Percentiles rank a stretch among this genome's conserved stretches.
Conservation (phyloP, 106 monocot genomes). For the Platanthera zijinensis region DNA sequence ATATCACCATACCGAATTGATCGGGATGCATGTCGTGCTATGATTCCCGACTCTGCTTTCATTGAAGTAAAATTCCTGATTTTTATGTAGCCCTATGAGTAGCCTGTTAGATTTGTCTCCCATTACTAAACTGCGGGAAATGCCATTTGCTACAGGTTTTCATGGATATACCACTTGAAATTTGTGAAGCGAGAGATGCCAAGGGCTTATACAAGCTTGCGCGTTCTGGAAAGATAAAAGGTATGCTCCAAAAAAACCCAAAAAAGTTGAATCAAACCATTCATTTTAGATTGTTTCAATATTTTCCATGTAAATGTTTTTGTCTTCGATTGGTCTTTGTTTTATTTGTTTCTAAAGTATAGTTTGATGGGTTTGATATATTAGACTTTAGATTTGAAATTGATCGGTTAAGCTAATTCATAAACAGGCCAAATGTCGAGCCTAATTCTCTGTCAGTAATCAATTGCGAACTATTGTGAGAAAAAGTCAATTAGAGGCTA, state of each 20-base stretch:
- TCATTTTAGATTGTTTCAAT: not conserved
- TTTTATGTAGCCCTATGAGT: not conserved
- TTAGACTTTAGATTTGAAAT: too few species aligned
- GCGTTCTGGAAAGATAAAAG: conserved; percentile 83
- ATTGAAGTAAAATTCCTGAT: conserved; percentile 49
- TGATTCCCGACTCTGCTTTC: conserved; percentile 63
- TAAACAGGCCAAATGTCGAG: too few species aligned
- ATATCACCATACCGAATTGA: conserved; percentile 92
- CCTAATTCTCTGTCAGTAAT: too few species aligned
- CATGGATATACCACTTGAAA: conserved; percentile 68
- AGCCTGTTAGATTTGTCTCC: not conserved
- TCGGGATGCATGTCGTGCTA: conserved; percentile 69
- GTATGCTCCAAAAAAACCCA: conserved; percentile 17
- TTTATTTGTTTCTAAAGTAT: too few species aligned
- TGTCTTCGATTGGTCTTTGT: not conserved
- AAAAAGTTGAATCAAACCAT: not conserved
- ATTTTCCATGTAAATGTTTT: not conserved
- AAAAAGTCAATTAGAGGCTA: too few species aligned
- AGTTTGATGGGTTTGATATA: too few species aligned
- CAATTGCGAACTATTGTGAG: too few species aligned
- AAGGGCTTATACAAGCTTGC: conserved; percentile 91
- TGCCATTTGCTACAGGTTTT: conserved; percentile 43
- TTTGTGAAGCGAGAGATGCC: conserved; percentile 85
- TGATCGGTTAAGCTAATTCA: too few species aligned
- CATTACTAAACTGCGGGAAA: not conserved